phyloP scores from a whole-genome alignment of 768 basidiomycete species.

The Polyporus arcularius region DNA sequence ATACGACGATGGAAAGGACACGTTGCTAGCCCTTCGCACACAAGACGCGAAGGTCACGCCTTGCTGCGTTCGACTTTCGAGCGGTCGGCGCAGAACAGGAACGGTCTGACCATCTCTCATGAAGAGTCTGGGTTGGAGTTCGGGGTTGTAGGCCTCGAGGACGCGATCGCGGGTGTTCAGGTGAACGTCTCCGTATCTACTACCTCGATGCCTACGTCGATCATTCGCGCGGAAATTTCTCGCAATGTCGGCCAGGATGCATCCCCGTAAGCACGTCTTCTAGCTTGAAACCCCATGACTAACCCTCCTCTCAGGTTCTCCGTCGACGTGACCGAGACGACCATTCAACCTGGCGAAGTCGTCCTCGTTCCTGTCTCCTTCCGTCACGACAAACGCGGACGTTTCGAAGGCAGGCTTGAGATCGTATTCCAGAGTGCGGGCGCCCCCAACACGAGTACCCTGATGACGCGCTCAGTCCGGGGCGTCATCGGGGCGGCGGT shows the following conservation, averaged over 20 bases:
- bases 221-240: neutral
- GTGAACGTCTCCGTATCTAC: neutral
- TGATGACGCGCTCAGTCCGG: slow-evolving; percentile 47
- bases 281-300: too few species aligned
- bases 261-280: neutral
- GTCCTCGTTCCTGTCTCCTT: slow-evolving; percentile 34
- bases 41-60: neutral
- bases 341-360: too few species aligned
- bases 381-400: slow-evolving; percentile 36
- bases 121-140: neutral
- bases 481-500: slow-evolving; percentile 44
- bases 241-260: neutral
- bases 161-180: neutral
- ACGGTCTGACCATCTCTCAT: neutral
- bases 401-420: slow-evolving; percentile 56
- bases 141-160: neutral
- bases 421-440: slow-evolving; percentile 49
- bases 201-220: neutral
- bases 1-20: neutral
- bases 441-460: slow-evolving; percentile 38
- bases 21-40: neutral
- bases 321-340: too few species aligned
- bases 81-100: neutral
- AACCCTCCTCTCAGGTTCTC: too few species aligned
- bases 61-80: neutral